Evolutionary conservation across 306 rosid species (phyloP).

Genomic region (Lithocarpus polystachyus): DNA sequence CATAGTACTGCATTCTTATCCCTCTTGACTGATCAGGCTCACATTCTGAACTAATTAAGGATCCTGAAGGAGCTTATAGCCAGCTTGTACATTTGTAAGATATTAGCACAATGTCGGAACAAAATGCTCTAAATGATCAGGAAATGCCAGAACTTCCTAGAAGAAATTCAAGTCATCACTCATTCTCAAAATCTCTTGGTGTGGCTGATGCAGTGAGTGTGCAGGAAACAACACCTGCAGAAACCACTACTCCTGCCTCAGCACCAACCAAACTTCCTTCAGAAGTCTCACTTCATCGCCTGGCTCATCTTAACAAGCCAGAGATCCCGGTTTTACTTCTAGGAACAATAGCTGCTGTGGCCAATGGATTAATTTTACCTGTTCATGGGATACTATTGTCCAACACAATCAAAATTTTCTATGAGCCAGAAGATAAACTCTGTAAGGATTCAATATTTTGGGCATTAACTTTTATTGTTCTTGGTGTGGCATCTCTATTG

Average conservation of each 20-base stretch:
- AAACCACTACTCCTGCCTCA: slow-evolving; percentile 22
- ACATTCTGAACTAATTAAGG: slow-evolving; percentile 47
- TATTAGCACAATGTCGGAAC: slow-evolving; percentile 27
- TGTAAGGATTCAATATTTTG: slow-evolving; percentile 61
- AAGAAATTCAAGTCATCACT: slow-evolving; percentile 15
- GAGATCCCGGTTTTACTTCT: slow-evolving; percentile 57
- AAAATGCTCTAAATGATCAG: slow-evolving; percentile 26
- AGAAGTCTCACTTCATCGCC: slow-evolving; percentile 44
- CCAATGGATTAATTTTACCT: slow-evolving; percentile 52
- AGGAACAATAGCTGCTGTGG: slow-evolving; percentile 56
- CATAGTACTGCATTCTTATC: not conserved
- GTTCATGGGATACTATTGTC: slow-evolving; percentile 45
- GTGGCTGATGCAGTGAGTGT: slow-evolving; percentile 31
- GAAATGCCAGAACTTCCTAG: not conserved
- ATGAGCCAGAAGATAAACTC: slow-evolving; percentile 55
- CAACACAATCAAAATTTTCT: slow-evolving; percentile 47
- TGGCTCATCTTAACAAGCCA: slow-evolving; percentile 73
- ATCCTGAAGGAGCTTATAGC: slow-evolving; percentile 67
- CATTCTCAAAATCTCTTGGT: slow-evolving; percentile 36
- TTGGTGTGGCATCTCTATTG: slow-evolving; percentile 39
- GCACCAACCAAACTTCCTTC: slow-evolving; percentile 22
- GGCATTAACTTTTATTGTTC: slow-evolving; percentile 50
- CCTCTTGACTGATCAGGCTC: slow-evolving; percentile 48
- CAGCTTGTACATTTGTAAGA: slow-evolving; percentile 63
- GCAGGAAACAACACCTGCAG: slow-evolving; percentile 26